Conservation (phyloP, 441 rosid genomes). For the Eutrema salsugineum region DNA sequence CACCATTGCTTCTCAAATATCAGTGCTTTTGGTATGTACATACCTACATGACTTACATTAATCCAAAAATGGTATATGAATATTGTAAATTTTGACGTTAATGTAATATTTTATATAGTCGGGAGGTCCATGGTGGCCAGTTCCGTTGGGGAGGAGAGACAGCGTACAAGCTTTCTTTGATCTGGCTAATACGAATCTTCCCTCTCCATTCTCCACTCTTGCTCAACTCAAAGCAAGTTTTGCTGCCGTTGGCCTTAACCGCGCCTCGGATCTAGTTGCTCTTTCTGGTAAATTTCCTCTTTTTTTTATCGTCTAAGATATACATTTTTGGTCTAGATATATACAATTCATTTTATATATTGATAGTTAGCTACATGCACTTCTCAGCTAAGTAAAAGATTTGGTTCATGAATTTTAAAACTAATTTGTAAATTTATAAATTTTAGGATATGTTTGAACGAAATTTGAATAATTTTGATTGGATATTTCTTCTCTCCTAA, state of each 20-base stretch:
- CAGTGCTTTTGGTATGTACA: conserved; percentile 39
- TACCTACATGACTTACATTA: neutral
- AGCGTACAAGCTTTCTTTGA: conserved; percentile 31
- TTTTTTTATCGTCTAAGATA: neutral
- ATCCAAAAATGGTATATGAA: neutral
- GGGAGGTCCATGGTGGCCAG: conserved; percentile 49
- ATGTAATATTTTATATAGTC: conserved; percentile 20
- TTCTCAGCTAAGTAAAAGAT: neutral
- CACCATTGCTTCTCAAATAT: conserved; percentile 44
- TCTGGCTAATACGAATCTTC: conserved; percentile 40
- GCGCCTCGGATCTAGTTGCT: conserved; percentile 43
- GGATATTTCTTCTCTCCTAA: neutral
- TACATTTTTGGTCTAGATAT: neutral
- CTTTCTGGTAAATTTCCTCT: conserved; percentile 38
- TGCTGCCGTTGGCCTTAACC: conserved; percentile 37
- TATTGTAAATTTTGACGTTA: neutral
- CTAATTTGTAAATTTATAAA: too few species aligned
- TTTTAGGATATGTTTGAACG: too few species aligned
- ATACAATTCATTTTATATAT: neutral
- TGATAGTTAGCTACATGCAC: neutral
- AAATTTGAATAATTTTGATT: neutral
- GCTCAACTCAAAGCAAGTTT: conserved; percentile 33
- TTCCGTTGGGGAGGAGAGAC: conserved; percentile 48
- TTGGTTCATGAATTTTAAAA: too few species aligned
- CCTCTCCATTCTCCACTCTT: conserved; percentile 31